A percentile compares a stretch with the other conserved stretches of the same genome.
These are phyloP conservation scores for Orychophragmus violaceus DNA, from an alignment of 345 rosid genomes.

Conservation along the genomic window DNA sequence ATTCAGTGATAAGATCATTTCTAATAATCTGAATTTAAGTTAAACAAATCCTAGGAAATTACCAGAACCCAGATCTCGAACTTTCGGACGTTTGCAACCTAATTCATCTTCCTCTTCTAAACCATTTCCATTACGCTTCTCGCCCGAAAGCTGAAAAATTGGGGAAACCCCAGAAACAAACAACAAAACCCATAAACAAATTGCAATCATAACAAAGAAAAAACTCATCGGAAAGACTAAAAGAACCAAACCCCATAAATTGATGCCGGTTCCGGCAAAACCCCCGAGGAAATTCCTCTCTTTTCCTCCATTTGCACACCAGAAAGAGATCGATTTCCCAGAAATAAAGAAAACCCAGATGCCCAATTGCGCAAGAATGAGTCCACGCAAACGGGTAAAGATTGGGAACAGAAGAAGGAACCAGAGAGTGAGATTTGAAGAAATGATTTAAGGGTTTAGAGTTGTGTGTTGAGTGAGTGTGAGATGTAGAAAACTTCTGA, in stretches of 20 bases:
- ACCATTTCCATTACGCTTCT: constrained; percentile 31
- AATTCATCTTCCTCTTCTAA: constrained; percentile 30
- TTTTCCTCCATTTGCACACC: constrained; percentile 22
- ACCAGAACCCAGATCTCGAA: constrained; percentile 27
- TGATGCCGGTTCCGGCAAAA: constrained; percentile 13
- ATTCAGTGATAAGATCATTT: neutral
- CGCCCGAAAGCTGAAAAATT: constrained; percentile 31
- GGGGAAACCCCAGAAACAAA: constrained; percentile 5
- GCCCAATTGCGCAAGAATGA: neutral
- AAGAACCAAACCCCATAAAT: constrained; percentile 29
- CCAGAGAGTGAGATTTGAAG: constrained; percentile 1
- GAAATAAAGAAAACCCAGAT: constrained; percentile 11
- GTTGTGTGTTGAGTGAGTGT: constrained; percentile 20
- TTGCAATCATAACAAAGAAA: neutral
- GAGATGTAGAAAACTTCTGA: neutral
- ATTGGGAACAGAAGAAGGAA: neutral
- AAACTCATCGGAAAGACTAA: neutral
- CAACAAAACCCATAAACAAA: constrained; percentile 5
- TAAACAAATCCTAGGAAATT: neutral
- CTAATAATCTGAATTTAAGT: neutral
- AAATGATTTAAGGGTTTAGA: neutral
- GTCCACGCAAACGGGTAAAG: neutral
- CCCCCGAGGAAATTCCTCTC: constrained; percentile 14
- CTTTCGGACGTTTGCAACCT: constrained; percentile 32
- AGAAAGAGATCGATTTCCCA: neutral